Evolutionary conservation across 805 yeast species (phyloP), one percentile per base, ranked within the genome.

Genomic region (Wickerhamiella dianesei): DNA sequence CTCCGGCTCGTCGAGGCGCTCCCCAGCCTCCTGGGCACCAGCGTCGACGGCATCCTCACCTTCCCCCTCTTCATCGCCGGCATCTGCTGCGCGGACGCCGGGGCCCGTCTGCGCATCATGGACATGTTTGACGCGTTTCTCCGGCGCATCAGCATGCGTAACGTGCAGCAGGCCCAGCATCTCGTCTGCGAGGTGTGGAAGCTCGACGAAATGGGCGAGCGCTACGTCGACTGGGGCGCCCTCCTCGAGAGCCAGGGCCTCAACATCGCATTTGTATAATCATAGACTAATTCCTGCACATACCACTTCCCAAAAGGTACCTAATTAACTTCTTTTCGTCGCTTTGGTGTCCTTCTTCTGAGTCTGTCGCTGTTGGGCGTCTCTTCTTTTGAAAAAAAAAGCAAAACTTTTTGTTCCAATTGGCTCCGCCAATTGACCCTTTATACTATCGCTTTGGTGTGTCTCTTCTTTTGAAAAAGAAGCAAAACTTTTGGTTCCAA

Each of bases 41-140:
- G 75, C 1, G 79, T 82, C 40, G 87, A 82, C 56, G 79, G 84
- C 2, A 76, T 81, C 1, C 61, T 82, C 14, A 79, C 82, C 37
- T 83, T 84, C 61, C 94, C 94, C 0, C 61, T 82, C 51, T 84
- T 84, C 58, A 75, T 84, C 18, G 81, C 86, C 1, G 94, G 89
- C 1, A 73, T 83, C 57, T 79, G 78, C 58, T 73, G 82, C 53
- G 71, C 75, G 3, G 69, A 73, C 0, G 59, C 57, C n/a, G 64
- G 55, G n/a, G 80, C 76, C 52, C 69, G 84, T 18, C 59, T 59
- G n/a, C 58, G 63, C 41, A 77, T 82, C 72, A 61, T 67, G 35
- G 56, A 54, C 14, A 66, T 81, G 49, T 73, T 81, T 50, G 74
- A 74, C 18, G 73, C 67, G 29, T 73, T 77, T 55, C 74, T 79